Evolutionary conservation across 2,329 filamentous ascomycete genomes (phyloP), one percentile per base, ranked within the genome.

Genomic region (Paecilomyces sp.): DNA sequence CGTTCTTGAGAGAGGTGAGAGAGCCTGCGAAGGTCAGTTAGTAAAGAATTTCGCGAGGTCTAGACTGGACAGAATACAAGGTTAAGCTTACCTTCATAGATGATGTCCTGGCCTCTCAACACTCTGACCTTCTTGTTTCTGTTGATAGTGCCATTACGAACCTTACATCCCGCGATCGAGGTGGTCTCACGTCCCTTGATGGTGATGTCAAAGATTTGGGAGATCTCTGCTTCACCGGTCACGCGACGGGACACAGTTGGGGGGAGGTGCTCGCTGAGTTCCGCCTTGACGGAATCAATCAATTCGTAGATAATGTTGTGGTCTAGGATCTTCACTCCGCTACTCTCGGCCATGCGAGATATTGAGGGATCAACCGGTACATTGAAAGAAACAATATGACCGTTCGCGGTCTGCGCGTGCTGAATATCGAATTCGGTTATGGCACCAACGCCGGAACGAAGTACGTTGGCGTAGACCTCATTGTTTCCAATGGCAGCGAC

Each of bases 391-490:
- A 97, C 81, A 64, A 97, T 85, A 66, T 88, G 79, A 36, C 89
- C 91, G 30, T 85, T 82, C 1, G 93, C 90, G 18, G 85, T 85
- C 0, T 89, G 85, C 0, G 94, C 93, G 71, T 94, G 90, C 70
- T 96, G 90, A 58, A 99, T 82, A 72, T 99, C 94, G 64, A 87
- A 95, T 76, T 97, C 91, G 34, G 84, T 85, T 51, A 97, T 83
- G 25, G 87, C 81, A 1, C 94, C 95, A 1, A 94, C 89, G 1
- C 83, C 85, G 3, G 89, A 88, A 24, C 89, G 86, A 36, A 99
- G 83, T 60, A 99, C 81, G 59, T 86, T 85, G 13, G 92, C 84
- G 33, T 81, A 84, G 47, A 97, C 88, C 71, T 97, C 91, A 66
- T 91, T 87, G 76, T 89, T 96, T 63, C 92, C 92, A 63, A 97